Evolutionary conservation across 371 early-diverging fungal species (phyloP), one percentile per base, ranked within the genome.

Genomic region (Actinomucor elegans): DNA sequence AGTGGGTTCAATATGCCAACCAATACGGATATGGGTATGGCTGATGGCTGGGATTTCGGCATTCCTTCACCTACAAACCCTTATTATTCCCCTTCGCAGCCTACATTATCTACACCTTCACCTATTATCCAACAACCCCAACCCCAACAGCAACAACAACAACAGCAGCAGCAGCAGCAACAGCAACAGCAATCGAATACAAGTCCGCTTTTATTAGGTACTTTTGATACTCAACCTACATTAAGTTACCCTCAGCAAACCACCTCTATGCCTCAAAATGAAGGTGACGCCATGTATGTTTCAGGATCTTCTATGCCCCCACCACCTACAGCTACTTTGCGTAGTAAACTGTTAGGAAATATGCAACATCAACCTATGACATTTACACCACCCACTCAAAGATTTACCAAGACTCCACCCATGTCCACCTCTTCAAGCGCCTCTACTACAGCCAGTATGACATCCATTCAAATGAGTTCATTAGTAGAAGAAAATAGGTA

Each of bases 221-320:
- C 52, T 6, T 37, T 17, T 18, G 49, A 49, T 8, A 49, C 18
- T n/a, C n/a, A n/a, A n/a, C n/a, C n/a, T 26, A 40, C 27, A 21
- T 21, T 29, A 20, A 17, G 20, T 40, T 34, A 20, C 20, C 48
- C 35, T 12, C 40, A 38, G 40, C 29, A 31, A 40, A 24, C 63
- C 38, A 29, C 41, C 50, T 26, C 47, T 29, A 55, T 55, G 42
- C 48, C 55, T 40, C 47, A 35, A 37, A 37, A 23, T 31, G 38
- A 36, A 37, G 46, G 23, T 54, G 53, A 55, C 35, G 67, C 68
- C 18, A 43, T 71, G 44, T 71, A 71, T 54, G 68, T 71, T 8
- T 55, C 65, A 8, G 54, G 52, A n/a, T 48, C 65, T 11, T 24
- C 68, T 12, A 44, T 66, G 49, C 71, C 73, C 42, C 76, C 76